Evolutionary conservation across 2,329 filamentous ascomycete genomes (phyloP), one percentile per base, ranked within the genome.

Genomic region (Exophiala phaeomuriformis): DNA sequence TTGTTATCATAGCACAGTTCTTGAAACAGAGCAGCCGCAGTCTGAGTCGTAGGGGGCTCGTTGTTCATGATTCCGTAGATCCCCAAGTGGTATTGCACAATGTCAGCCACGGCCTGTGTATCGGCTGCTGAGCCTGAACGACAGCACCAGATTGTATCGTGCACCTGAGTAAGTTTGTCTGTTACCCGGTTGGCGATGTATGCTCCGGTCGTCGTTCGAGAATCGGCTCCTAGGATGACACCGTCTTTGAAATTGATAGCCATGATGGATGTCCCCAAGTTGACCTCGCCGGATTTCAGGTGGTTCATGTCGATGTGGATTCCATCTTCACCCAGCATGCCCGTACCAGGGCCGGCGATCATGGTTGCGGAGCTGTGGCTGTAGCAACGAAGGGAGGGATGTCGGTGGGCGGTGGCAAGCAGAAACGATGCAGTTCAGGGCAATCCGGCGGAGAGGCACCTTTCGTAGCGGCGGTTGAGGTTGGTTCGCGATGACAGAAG

Each of bases 121-220:
- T 98, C 93, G 63, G 93, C 93, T 32, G 93, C 93, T 29, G 93
- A 98, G 48, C 93, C 93, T 57, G 93, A 97, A 67, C 93, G 86
- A 77, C 93, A 98, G 77, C 93, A 98, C 93, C 93, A 98, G 74
- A 98, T 97, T 55, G 91, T 97, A 73, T 98, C 93, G 75, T 95
- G 88, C 57, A 98, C 91, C 77, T 90, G 87, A 66, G 93, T 98
- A 70, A 98, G 84, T 79, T 98, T 98, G 80, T 98, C 93, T 61
- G 93, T 98, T 62, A 98, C 93, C 78, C 93, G 86, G 75, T 98
- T 98, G 66, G 93, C 93, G 69, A 98, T 97, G 80, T 97, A 98
- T 65, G 91, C 84, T 66, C 93, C 93, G 51, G 91, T 98, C 44
- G 93, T 98, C 63, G 93, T 98, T 77, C 93, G 84, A 67, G 90